Evolutionary conservation across 225 moss, liverwort and hornwort genomes (phyloP).

Genomic region (Thuidium tamariscinum): DNA sequence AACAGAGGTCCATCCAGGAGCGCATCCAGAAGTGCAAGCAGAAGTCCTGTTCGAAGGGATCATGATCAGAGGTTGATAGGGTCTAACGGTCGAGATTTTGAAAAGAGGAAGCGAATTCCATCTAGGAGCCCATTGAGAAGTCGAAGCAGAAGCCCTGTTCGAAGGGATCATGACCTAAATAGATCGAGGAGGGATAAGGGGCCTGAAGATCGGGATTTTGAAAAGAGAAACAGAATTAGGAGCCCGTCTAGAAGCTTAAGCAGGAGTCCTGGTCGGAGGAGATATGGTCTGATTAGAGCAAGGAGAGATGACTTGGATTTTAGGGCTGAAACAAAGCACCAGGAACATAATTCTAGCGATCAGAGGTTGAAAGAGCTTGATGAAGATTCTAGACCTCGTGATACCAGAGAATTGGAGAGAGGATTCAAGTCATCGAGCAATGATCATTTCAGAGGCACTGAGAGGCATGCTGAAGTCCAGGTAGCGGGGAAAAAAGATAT

Average conservation of each 20-base stretch:
- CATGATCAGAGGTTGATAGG: not conserved
- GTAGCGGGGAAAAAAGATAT: not conserved
- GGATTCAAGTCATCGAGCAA: not conserved
- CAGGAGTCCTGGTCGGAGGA: conserved; percentile 10
- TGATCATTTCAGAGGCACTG: not conserved
- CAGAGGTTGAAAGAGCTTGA: not conserved
- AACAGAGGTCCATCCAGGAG: conserved; percentile 6
- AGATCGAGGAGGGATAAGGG: conserved; percentile 5
- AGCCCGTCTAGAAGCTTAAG: conserved; percentile 6
- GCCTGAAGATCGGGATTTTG: conserved; percentile 11
- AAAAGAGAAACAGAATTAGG: conserved; percentile 10
- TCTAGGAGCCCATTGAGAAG: conserved; percentile 9
- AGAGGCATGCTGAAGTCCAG: not conserved
- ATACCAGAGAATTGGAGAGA: not conserved
- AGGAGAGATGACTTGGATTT: conserved; percentile 6
- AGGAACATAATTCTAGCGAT: not conserved
- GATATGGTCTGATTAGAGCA: conserved; percentile 6
- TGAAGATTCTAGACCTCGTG: conserved; percentile 7
- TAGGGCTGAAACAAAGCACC: not conserved
- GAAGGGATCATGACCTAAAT: not conserved
- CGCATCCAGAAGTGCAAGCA: conserved; percentile 3
- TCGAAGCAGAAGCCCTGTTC: conserved; percentile 4
- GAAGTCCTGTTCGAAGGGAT: conserved; percentile 5
- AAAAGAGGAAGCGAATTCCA: not conserved
- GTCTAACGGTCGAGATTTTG: not conserved